Conservation (phyloP, 139 green algal genomes). For the Tetraselmis striata region DNA sequence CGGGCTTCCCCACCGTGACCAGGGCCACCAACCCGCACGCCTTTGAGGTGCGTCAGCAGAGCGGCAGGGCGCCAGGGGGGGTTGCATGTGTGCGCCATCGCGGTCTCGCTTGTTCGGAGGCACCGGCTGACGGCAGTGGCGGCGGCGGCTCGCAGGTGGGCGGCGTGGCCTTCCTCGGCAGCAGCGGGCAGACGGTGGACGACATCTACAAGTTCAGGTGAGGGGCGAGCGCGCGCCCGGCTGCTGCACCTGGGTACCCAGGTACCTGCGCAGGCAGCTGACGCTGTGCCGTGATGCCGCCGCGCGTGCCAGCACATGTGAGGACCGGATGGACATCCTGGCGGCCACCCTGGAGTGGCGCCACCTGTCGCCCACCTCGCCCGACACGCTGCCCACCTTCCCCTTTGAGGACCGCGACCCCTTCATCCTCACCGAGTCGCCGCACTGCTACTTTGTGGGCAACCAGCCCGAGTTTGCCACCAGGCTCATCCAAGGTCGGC, state of each 20-base stretch:
- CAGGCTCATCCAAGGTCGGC: slow-evolving; percentile 32
- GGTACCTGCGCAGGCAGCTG: too few relatives aligned
- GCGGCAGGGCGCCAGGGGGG: too few relatives aligned
- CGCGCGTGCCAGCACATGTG: slow-evolving; percentile 2
- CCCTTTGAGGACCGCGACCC: slow-evolving; percentile 84
- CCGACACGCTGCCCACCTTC: slow-evolving; percentile 94
- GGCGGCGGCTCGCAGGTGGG: slow-evolving; percentile 26
- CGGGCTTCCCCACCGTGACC: slow-evolving; percentile 36
- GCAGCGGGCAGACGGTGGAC: slow-evolving; percentile 86
- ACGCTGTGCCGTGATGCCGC: neutral
- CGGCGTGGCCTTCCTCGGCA: slow-evolving; percentile 82
- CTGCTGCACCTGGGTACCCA: too few relatives aligned
- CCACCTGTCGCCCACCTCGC: slow-evolving; percentile 86
- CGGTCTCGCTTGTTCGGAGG: too few relatives aligned
- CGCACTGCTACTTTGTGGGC: slow-evolving; percentile 90
- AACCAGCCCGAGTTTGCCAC: slow-evolving; percentile 79
- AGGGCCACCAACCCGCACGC: slow-evolving; percentile 85
- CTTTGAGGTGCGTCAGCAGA: slow-evolving; percentile 53
- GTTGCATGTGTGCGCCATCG: too few relatives aligned
- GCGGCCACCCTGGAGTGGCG: slow-evolving; percentile 67
- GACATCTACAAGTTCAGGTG: slow-evolving; percentile 62
- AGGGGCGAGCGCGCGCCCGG: too few relatives aligned
- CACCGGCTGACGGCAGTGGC: too few relatives aligned
- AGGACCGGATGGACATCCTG: slow-evolving; percentile 59
- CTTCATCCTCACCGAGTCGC: slow-evolving; percentile 80